Percentiles rank a stretch among this genome's conserved stretches.
Conservation (phyloP, 2,329 filamentous ascomycete species). For the Bretziella fagacearum region DNA sequence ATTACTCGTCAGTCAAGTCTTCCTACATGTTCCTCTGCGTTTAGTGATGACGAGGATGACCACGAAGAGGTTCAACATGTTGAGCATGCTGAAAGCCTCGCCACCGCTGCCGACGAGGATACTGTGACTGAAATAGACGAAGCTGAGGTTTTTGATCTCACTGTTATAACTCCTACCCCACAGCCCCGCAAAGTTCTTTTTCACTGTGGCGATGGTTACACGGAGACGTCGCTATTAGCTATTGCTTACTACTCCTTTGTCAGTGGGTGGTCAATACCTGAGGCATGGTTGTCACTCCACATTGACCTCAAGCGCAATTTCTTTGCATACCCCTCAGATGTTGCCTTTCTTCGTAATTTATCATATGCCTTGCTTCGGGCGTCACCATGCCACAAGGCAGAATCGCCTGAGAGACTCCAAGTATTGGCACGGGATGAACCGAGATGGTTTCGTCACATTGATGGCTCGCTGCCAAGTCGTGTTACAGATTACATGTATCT, state of each 20-base stretch:
- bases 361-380: conserved; percentile 57
- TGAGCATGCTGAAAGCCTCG: conserved; percentile 17
- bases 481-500: conserved; percentile 91
- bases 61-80: conserved; percentile 19
- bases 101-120: not conserved
- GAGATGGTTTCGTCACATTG: conserved; percentile 64
- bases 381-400: conserved; percentile 36
- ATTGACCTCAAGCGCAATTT: conserved; percentile 72
- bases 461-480: conserved; percentile 80
- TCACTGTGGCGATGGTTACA: conserved; percentile 91
- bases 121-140: conserved; percentile 20
- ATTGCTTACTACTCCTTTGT: conserved; percentile 91
- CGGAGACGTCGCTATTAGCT: conserved; percentile 75
- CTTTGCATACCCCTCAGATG: conserved; percentile 87
- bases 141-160: conserved; percentile 24
- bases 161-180: conserved; percentile 10
- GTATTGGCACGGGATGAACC: conserved; percentile 41
- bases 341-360: conserved; percentile 61
- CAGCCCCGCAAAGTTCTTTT: conserved; percentile 57
- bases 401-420: conserved; percentile 3
- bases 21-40: conserved; percentile 17
- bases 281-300: conserved; percentile 79
- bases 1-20: not conserved
- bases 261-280: conserved; percentile 60
- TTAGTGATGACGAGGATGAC: conserved; percentile 15